These are phyloP conservation scores for Phytophthora litchii DNA, from an alignment of 352 stramenopile species.

Conservation along the genomic window DNA sequence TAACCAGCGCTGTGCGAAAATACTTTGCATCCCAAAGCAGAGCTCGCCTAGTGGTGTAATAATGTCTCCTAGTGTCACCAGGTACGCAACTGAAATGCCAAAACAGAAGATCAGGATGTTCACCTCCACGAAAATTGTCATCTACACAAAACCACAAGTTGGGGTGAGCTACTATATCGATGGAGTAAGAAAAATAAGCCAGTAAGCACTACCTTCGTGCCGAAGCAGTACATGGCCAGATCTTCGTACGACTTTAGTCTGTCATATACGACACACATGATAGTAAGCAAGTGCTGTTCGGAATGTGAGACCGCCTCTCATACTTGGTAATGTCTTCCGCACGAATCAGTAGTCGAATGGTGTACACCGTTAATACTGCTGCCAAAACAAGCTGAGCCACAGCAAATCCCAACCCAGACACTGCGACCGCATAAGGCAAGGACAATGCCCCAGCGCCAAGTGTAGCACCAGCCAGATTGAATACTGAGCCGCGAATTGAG, in stretches of 20 bases:
- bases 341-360: conserved; percentile 82
- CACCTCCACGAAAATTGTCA: conserved; percentile 84
- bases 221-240: conserved; percentile 84
- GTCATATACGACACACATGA: neutral
- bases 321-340: conserved; percentile 83
- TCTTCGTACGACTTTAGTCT: conserved; percentile 90
- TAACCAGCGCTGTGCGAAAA: conserved; percentile 74
- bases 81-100: conserved; percentile 82
- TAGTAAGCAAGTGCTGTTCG: no score
- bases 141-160: conserved; percentile 29
- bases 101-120: conserved; percentile 90
- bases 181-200: neutral
- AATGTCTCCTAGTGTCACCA: conserved; percentile 86
- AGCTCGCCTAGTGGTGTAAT: conserved; percentile 77
- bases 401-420: conserved; percentile 81
- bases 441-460: conserved; percentile 79
- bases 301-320: conserved; percentile 2
- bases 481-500: conserved; percentile 84
- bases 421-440: conserved; percentile 79
- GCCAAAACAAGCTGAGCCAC: conserved; percentile 73
- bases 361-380: conserved; percentile 79
- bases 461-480: conserved; percentile 84
- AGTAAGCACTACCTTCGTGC: conserved; percentile 54
- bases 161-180: conserved; percentile 1
- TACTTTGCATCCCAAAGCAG: conserved; percentile 63